Conservation (phyloP, 2,329 filamentous ascomycete species). For the Aspergillus pseudoglaucus region DNA sequence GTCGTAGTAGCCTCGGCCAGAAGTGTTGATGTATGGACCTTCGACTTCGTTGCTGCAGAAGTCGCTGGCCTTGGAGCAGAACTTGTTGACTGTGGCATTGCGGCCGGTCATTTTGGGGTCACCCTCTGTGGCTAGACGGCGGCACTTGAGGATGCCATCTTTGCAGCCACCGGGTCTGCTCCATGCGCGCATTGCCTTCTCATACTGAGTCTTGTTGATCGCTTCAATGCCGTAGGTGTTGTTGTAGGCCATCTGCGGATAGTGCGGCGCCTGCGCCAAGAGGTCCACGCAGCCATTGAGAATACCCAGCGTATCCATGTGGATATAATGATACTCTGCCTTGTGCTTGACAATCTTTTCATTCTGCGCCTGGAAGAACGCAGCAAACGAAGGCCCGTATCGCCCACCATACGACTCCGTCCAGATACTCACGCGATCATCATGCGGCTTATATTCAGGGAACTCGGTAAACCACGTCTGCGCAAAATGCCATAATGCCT, state of each 20-base stretch:
- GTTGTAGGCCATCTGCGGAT: conserved; percentile 49
- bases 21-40: conserved; percentile 35
- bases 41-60: conserved; percentile 43
- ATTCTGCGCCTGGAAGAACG: conserved; percentile 39
- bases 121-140: conserved; percentile 38
- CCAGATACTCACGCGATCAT: conserved; percentile 44
- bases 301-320: conserved; percentile 49
- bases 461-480: conserved; percentile 60
- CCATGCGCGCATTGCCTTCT: conserved; percentile 41
- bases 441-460: conserved; percentile 54
- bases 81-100: conserved; percentile 40
- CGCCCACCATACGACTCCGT: conserved; percentile 42
- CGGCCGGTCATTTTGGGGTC: conserved; percentile 47
- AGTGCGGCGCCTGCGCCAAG: conserved; percentile 42
- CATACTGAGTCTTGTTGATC: conserved; percentile 44
- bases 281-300: conserved; percentile 53
- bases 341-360: conserved; percentile 29
- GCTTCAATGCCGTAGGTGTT: conserved; percentile 54
- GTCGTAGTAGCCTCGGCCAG: conserved; percentile 52
- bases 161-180: conserved; percentile 46
- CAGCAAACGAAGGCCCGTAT: conserved; percentile 37
- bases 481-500: conserved; percentile 53
- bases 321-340: conserved; percentile 29
- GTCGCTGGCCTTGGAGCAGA: conserved; percentile 40
- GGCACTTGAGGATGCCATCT: conserved; percentile 49